Evolutionary conservation across 768 basidiomycete genomes (phyloP).

Genomic region (Hygrophorus pudorinus): DNA sequence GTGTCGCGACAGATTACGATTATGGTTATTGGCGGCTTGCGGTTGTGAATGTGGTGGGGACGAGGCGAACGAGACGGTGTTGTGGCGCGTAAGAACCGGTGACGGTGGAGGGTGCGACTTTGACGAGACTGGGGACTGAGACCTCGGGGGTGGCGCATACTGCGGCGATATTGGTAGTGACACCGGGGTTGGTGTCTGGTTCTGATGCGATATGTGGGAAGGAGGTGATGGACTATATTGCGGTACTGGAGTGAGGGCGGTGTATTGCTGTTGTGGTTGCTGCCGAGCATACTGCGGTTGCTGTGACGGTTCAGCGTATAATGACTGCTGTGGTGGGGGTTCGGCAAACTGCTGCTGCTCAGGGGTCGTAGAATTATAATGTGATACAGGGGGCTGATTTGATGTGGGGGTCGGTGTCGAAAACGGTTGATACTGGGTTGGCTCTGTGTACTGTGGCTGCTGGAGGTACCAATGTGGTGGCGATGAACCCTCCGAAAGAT

Average conservation of each 20-base stretch:
- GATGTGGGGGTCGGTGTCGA: background rate
- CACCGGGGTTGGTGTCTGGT: slow-evolving; percentile 13
- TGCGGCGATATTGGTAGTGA: slow-evolving; percentile 17
- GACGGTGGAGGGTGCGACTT: slow-evolving; percentile 4
- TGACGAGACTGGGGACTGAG: slow-evolving; percentile 14
- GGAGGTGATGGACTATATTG: slow-evolving; percentile 12
- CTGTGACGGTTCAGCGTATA: background rate
- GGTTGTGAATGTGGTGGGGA: slow-evolving; percentile 4
- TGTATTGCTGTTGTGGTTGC: slow-evolving; percentile 16
- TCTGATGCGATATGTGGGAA: slow-evolving; percentile 15
- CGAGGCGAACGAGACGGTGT: slow-evolving; percentile 7
- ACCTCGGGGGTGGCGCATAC: slow-evolving; percentile 13
- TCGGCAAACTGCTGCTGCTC: too few relatives aligned
- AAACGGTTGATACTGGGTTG: slow-evolving; percentile 12
- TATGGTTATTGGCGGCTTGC: too few relatives aligned
- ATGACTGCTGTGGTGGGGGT: background rate
- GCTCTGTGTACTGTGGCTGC: slow-evolving; percentile 10
- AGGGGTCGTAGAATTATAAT: background rate
- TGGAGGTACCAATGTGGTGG: slow-evolving; percentile 1
- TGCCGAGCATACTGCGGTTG: slow-evolving; percentile 14
- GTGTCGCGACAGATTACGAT: slow-evolving; percentile 13
- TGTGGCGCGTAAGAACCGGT: slow-evolving; percentile 5
- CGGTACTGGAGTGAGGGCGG: slow-evolving; percentile 10
- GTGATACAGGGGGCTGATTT: background rate
- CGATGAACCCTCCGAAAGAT: background rate